A percentile compares a stretch with the other conserved stretches of the same genome.
Evolutionary conservation across 139 green algal species (phyloP).

Genomic region (Asterochloris erici): DNA sequence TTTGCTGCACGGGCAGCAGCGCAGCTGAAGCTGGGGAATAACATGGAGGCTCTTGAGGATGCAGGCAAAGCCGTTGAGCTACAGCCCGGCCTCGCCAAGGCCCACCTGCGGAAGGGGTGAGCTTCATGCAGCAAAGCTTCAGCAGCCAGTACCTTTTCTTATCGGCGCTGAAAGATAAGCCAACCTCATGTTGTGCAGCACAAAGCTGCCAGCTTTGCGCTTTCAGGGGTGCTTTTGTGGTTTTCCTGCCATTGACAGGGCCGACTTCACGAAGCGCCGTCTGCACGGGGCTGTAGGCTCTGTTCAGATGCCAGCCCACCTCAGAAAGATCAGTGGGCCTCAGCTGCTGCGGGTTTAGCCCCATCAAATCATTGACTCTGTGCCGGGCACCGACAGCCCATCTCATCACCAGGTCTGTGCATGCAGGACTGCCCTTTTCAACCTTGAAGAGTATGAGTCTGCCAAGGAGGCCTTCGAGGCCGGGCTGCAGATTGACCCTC

Average conservation of each 20-base stretch:
- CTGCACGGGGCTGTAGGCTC: too few relatives aligned
- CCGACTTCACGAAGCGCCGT: neutral
- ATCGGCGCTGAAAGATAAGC: neutral
- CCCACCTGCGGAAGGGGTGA: constrained; percentile 65
- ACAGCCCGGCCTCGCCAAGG: constrained; percentile 47
- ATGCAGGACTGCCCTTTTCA: constrained; percentile 42
- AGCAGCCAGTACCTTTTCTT: neutral
- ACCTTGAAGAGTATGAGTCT: constrained; percentile 88
- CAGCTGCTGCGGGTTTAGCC: too few relatives aligned
- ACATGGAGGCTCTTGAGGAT: constrained; percentile 67
- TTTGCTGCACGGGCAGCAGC: constrained; percentile 43
- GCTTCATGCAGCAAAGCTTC: neutral
- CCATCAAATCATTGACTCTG: too few relatives aligned
- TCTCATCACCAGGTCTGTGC: neutral
- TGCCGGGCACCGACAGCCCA: neutral
- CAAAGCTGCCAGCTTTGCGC: neutral
- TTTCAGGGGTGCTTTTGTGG: neutral
- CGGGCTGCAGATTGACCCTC: constrained; percentile 47
- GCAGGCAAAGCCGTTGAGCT: constrained; percentile 67
- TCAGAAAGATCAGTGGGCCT: neutral
- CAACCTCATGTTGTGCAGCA: too few relatives aligned
- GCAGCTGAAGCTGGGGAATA: constrained; percentile 64
- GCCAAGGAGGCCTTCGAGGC: constrained; percentile 72
- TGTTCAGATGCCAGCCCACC: too few relatives aligned
- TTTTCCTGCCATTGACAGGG: neutral